A percentile compares a stretch with the other conserved stretches of the same genome.
Conservation (phyloP, 2,329 filamentous ascomycete genomes). For the Juglanconis oblonga region DNA sequence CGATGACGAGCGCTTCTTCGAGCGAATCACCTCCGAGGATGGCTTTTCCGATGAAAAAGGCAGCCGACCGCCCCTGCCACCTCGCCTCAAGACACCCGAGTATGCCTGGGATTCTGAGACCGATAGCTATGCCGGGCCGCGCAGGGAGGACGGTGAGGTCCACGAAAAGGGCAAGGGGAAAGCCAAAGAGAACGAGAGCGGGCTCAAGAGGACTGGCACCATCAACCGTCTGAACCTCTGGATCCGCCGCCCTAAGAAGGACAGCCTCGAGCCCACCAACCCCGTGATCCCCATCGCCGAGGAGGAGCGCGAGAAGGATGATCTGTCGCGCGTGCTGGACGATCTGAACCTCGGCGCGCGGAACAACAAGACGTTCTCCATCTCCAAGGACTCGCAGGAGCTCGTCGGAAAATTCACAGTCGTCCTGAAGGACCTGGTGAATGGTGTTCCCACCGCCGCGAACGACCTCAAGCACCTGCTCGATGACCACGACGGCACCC, state of each 20-base stretch:
- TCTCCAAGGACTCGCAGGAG: conserved; percentile 80
- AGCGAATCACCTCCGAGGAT: conserved; percentile 45
- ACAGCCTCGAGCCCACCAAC: conserved; percentile 32
- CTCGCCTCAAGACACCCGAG: conserved; percentile 48
- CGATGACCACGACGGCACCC: conserved; percentile 58
- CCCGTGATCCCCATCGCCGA: conserved; percentile 36
- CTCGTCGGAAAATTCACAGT: conserved; percentile 81
- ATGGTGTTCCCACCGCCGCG: conserved; percentile 91
- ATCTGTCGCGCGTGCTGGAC: conserved; percentile 77
- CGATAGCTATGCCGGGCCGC: conserved; percentile 29
- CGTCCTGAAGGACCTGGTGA: conserved; percentile 87
- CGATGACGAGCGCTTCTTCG: conserved; percentile 58
- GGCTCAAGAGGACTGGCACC: conserved; percentile 26
- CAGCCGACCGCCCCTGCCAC: conserved; percentile 53
- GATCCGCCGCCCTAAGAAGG: conserved; percentile 27
- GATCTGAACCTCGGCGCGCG: conserved; percentile 78
- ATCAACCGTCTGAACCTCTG: conserved; percentile 39
- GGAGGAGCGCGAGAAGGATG: conserved; percentile 57
- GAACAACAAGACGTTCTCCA: conserved; percentile 81
- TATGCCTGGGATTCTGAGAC: conserved; percentile 46
- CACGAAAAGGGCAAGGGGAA: conserved; percentile 27
- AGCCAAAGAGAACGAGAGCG: conserved; percentile 31
- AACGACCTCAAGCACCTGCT: conserved; percentile 71
- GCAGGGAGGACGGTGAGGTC: conserved; percentile 26
- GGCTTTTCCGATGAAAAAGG: conserved; percentile 41